These are phyloP conservation scores for Taxawa tesnikishii DNA, from an alignment of 2,329 filamentous ascomycete species.

Conservation along the genomic window DNA sequence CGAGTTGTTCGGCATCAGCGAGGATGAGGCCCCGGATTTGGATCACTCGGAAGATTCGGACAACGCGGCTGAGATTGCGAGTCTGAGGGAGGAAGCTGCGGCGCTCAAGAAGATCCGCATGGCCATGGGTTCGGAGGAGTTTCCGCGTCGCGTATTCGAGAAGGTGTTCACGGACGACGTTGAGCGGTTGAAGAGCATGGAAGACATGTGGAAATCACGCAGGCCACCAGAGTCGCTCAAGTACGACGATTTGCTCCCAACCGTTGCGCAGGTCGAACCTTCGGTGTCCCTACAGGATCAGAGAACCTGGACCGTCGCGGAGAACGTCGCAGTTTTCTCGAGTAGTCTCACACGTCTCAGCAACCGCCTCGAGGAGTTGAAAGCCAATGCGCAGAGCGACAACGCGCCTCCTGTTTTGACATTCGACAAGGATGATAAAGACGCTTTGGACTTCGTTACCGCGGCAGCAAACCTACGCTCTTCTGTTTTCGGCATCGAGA, in stretches of 20 bases:
- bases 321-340: slow-evolving; percentile 77
- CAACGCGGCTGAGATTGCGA: slow-evolving; percentile 78
- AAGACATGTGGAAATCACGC: slow-evolving; percentile 91
- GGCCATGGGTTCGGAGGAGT: slow-evolving; percentile 66
- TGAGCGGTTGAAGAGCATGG: slow-evolving; percentile 67
- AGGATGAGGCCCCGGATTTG: slow-evolving; percentile 68
- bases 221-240: slow-evolving; percentile 61
- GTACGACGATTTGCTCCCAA: slow-evolving; percentile 46
- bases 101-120: slow-evolving; percentile 73
- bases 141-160: slow-evolving; percentile 71
- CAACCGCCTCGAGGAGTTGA: slow-evolving; percentile 56
- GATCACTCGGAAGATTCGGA: slow-evolving; percentile 72
- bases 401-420: slow-evolving; percentile 50
- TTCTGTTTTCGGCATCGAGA: slow-evolving; percentile 75
- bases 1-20: slow-evolving; percentile 85
- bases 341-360: slow-evolving; percentile 72
- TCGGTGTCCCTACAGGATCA: slow-evolving; percentile 46
- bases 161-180: slow-evolving; percentile 89
- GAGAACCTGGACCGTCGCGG: slow-evolving; percentile 63
- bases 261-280: slow-evolving; percentile 21
- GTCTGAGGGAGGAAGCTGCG: slow-evolving; percentile 70
- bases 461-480: slow-evolving; percentile 84
- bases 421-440: slow-evolving; percentile 95
- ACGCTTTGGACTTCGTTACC: slow-evolving; percentile 89
- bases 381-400: slow-evolving; percentile 38